These are phyloP conservation scores for Sphagnum contortum DNA, from an alignment of 225 moss, liverwort and hornwort genomes.

Conservation along the genomic window DNA sequence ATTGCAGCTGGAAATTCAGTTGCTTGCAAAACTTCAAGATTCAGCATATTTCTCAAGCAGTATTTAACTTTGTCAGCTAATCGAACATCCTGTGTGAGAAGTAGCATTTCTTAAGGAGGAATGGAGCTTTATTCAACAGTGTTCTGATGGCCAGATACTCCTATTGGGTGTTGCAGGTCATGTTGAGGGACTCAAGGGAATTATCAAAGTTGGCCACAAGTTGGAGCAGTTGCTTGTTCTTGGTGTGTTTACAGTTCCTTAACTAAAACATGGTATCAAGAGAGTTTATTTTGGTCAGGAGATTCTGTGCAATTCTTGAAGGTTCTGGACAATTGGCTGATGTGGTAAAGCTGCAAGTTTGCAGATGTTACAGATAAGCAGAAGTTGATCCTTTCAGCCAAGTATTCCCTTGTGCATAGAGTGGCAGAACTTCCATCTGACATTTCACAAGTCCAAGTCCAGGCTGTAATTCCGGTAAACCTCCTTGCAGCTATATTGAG, in stretches of 20 bases:
- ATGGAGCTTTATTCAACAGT: not conserved
- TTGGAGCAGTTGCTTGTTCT: slow-evolving; percentile 75
- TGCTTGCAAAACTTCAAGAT: too few relatives aligned
- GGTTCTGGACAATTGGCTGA: too few relatives aligned
- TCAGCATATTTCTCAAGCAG: too few relatives aligned
- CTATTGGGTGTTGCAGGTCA: slow-evolving; percentile 42
- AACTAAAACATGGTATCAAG: too few relatives aligned
- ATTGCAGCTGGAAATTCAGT: too few relatives aligned
- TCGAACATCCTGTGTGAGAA: too few relatives aligned
- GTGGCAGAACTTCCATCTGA: slow-evolving; percentile 67
- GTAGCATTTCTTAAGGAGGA: not conserved
- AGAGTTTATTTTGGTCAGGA: too few relatives aligned
- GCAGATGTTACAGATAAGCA: slow-evolving; percentile 54
- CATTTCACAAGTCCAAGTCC: slow-evolving; percentile 67
- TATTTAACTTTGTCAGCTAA: too few relatives aligned
- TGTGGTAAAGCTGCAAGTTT: not conserved
- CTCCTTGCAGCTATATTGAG: not conserved
- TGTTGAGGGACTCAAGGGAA: slow-evolving; percentile 57
- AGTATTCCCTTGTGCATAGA: slow-evolving; percentile 71
- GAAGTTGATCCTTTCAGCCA: slow-evolving; percentile 77
- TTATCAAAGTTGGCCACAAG: slow-evolving; percentile 58
- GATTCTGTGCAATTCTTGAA: too few relatives aligned
- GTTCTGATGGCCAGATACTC: too few relatives aligned
- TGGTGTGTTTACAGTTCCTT: slow-evolving; percentile 32
- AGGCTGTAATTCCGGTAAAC: slow-evolving; percentile 66